A percentile compares a stretch with the other conserved stretches of the same genome.
Evolutionary conservation across 1,139 yeast genomes (phyloP).

Genomic region (Kurtzmaniella quercitrusa): DNA sequence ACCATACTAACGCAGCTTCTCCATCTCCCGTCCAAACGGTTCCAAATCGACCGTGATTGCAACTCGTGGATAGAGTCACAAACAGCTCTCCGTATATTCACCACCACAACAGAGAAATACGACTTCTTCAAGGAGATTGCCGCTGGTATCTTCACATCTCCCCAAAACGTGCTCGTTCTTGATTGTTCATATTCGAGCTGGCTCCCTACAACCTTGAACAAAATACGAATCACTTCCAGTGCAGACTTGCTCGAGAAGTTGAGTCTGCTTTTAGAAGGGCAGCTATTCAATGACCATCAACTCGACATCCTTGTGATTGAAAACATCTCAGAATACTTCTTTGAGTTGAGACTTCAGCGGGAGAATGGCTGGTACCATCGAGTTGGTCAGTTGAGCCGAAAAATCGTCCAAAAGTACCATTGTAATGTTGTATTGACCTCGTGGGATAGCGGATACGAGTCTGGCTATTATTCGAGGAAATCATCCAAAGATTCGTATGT

Average conservation of each 20-base stretch:
- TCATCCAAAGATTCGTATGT: neutral
- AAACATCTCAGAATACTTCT: slow-evolving; percentile 27
- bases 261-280: neutral
- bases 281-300: neutral
- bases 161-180: neutral
- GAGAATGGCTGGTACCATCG: slow-evolving; percentile 15
- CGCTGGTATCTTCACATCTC: neutral
- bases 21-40: no score
- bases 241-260: neutral
- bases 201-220: neutral
- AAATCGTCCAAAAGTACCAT: slow-evolving; percentile 15
- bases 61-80: no score
- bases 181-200: neutral
- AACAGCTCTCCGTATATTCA: neutral
- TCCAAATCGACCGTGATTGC: no score
- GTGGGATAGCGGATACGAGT: slow-evolving; percentile 30
- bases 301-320: slow-evolving; percentile 21
- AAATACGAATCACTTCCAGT: neutral
- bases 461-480: slow-evolving; percentile 20
- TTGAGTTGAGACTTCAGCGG: slow-evolving; percentile 22
- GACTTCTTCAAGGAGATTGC: neutral
- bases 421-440: slow-evolving; percentile 31
- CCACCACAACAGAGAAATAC: neutral
- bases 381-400: slow-evolving; percentile 12
- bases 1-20: no score